Conservation (phyloP, 2,329 filamentous ascomycete genomes). For the Epichloe scottii region DNA sequence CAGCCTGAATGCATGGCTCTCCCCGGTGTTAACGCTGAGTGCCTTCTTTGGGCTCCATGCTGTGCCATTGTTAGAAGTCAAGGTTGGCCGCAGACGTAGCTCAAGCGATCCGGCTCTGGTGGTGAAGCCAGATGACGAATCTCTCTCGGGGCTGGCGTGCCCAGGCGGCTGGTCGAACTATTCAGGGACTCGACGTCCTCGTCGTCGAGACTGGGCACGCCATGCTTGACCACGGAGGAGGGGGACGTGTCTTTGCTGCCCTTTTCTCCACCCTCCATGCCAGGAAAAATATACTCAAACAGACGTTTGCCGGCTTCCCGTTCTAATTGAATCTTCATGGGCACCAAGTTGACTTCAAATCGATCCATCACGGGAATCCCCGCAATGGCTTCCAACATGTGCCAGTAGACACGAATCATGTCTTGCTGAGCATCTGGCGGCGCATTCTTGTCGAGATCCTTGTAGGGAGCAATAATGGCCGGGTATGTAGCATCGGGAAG, state of each 20-base stretch:
- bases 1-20: constrained; percentile 36
- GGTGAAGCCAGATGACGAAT: constrained; percentile 32
- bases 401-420: constrained; percentile 92
- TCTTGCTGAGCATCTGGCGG: constrained; percentile 39
- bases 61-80: constrained; percentile 43
- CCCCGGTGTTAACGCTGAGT: constrained; percentile 30
- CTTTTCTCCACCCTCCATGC: constrained; percentile 49
- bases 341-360: constrained; percentile 89
- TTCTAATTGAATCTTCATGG: constrained; percentile 87
- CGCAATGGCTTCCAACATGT: constrained; percentile 95
- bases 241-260: constrained; percentile 47
- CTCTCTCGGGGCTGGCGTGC: constrained; percentile 31
- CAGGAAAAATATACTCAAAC: constrained; percentile 96
- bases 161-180: constrained; percentile 25
- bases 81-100: constrained; percentile 68
- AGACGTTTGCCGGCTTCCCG: constrained; percentile 83
- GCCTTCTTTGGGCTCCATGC: constrained; percentile 31
- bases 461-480: constrained; percentile 86
- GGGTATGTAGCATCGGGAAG: constrained; percentile 86
- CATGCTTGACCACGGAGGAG: constrained; percentile 42
- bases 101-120: constrained; percentile 65
- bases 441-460: constrained; percentile 49
- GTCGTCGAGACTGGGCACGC: constrained; percentile 8
- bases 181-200: constrained; percentile 34
- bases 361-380: constrained; percentile 95